These are phyloP conservation scores for Adansonia madagascariensis DNA, from an alignment of 441 rosid species.

Conservation along the genomic window DNA sequence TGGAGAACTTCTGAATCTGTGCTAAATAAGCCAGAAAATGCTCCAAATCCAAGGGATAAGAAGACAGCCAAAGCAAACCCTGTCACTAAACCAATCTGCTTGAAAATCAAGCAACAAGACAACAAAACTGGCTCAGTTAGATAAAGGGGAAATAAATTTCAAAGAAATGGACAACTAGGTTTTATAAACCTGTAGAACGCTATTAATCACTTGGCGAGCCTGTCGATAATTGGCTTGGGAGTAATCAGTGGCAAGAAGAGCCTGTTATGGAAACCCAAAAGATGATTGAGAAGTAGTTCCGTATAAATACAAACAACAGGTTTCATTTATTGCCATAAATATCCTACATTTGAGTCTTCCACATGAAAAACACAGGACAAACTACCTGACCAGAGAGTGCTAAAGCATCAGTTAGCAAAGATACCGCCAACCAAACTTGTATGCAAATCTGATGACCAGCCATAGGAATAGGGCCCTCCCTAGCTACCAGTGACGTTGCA, in stretches of 20 bases:
- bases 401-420: slow-evolving; percentile 91
- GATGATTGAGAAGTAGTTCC: neutral
- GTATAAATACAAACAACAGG: neutral
- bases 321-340: neutral
- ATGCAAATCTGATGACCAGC: slow-evolving; percentile 95
- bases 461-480: slow-evolving; percentile 85
- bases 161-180: neutral
- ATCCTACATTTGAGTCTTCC: slow-evolving; percentile 8
- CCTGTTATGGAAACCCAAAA: slow-evolving; percentile 45
- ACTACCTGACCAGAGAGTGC: slow-evolving; percentile 94
- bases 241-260: slow-evolving; percentile 79
- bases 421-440: slow-evolving; percentile 88
- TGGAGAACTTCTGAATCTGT: slow-evolving; percentile 78
- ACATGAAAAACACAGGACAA: neutral
- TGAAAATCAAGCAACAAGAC: slow-evolving; percentile 21
- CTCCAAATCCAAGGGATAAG: slow-evolving; percentile 70
- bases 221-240: slow-evolving; percentile 30
- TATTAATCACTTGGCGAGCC: slow-evolving; percentile 66
- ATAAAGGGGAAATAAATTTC: neutral
- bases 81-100: slow-evolving; percentile 78
- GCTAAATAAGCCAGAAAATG: slow-evolving; percentile 73
- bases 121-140: slow-evolving; percentile 24
- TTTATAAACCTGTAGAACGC: slow-evolving; percentile 64
- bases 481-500: slow-evolving; percentile 89
- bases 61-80: slow-evolving; percentile 72